phyloP scores from a whole-genome alignment of 164 flowering plant species.

The Nymphaea thermarum region DNA sequence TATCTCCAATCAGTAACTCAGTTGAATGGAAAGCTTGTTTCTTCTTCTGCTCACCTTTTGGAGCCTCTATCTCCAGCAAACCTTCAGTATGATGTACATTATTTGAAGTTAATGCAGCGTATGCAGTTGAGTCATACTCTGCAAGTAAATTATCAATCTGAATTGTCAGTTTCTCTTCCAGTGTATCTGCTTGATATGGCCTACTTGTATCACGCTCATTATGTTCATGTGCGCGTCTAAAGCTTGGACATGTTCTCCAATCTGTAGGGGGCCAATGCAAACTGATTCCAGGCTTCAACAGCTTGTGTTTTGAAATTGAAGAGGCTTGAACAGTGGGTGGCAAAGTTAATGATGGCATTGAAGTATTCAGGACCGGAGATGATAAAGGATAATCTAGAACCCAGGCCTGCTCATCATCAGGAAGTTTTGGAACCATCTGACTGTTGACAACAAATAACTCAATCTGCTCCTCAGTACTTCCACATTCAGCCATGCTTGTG shows the following conservation, averaged over 20 bases:
- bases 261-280: conserved; percentile 63
- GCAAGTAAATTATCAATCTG: conserved; percentile 19
- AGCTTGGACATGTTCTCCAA: conserved; percentile 34
- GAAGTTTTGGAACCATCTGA: conserved; percentile 69
- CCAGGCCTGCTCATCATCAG: conserved; percentile 63
- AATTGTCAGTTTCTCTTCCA: conserved; percentile 2
- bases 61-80: conserved; percentile 1
- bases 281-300: conserved; percentile 16
- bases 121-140: conserved; percentile 16
- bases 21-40: not conserved
- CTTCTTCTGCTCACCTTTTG: not conserved
- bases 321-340: conserved; percentile 6
- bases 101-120: conserved; percentile 7
- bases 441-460: conserved; percentile 63
- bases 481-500: conserved; percentile 77
- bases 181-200: not conserved
- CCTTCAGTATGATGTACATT: conserved; percentile 11
- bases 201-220: not conserved
- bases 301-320: conserved; percentile 14
- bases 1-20: not conserved
- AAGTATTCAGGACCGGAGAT: conserved; percentile 8
- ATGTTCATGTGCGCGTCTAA: not conserved
- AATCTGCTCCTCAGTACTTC: conserved; percentile 56
- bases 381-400: conserved; percentile 24
- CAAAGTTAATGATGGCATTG: conserved; percentile 7